Percentiles rank a stretch among this genome's conserved stretches.
Conservation (phyloP, 805 yeast species). For the Ogataea pignaliae region DNA sequence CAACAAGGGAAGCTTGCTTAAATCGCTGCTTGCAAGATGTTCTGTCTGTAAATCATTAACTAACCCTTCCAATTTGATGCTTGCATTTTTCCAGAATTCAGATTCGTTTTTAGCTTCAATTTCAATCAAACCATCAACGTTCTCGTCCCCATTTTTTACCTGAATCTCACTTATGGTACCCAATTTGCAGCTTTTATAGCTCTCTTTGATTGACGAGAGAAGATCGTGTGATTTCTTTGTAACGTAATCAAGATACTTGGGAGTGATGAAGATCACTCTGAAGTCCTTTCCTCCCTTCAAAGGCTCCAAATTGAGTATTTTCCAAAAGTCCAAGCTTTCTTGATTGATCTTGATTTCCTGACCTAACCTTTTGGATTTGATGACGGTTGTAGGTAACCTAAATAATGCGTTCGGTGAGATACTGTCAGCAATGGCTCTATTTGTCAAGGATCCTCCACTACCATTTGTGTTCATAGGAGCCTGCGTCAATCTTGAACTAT, state of each 20-base stretch:
- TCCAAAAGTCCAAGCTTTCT: slow-evolving; percentile 52
- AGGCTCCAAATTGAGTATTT: slow-evolving; percentile 53
- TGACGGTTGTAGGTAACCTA: slow-evolving; percentile 31
- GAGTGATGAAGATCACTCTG: slow-evolving; percentile 43
- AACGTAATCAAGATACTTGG: slow-evolving; percentile 23
- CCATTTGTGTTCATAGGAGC: not conserved
- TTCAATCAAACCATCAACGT: slow-evolving; percentile 19
- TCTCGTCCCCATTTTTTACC: slow-evolving; percentile 1
- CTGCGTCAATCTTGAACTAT: no score
- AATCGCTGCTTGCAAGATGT: slow-evolving; percentile 4
- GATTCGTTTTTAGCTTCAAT: slow-evolving; percentile 12
- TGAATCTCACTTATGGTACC: slow-evolving; percentile 32
- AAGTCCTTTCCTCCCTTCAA: slow-evolving; percentile 45
- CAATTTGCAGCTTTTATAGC: slow-evolving; percentile 44
- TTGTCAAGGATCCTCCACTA: slow-evolving; percentile 1
- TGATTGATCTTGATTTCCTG: slow-evolving; percentile 42
- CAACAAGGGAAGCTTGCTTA: slow-evolving; percentile 35
- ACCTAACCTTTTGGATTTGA: slow-evolving; percentile 33
- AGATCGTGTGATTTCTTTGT: slow-evolving; percentile 32
- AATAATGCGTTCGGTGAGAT: slow-evolving; percentile 26
- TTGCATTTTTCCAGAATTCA: slow-evolving; percentile 29
- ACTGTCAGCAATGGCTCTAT: slow-evolving; percentile 9
- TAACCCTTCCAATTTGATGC: slow-evolving; percentile 4
- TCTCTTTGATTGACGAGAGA: slow-evolving; percentile 36
- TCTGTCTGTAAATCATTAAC: slow-evolving; percentile 12